Conservation (phyloP, 169 alveolate species). For the Prorocentrum cordatum region DNA sequence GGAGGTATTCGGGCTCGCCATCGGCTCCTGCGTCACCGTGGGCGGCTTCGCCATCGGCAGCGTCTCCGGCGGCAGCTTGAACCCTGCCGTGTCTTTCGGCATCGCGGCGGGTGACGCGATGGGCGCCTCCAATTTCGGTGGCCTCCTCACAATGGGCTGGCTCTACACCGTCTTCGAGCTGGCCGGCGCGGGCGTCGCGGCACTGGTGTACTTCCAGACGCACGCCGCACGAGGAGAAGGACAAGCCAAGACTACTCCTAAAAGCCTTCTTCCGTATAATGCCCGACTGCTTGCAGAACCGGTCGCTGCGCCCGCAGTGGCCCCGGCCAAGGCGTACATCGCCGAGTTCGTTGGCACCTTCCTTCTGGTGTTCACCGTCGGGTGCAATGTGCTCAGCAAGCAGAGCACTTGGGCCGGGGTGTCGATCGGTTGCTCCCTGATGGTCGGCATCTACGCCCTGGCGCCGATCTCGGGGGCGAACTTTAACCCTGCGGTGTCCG, state of each 20-base stretch:
- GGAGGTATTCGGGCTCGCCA: conserved; percentile 14
- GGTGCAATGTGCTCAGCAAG: conserved; percentile 20
- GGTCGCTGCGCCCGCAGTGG: too few relatives aligned
- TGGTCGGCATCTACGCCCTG: conserved; percentile 35
- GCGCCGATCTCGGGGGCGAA: conserved; percentile 14
- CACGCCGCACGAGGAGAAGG: too few relatives aligned
- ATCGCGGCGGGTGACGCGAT: too few relatives aligned
- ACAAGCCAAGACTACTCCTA: too few relatives aligned
- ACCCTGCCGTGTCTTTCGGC: conserved; percentile 12
- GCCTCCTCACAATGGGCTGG: too few relatives aligned
- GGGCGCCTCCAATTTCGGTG: too few relatives aligned
- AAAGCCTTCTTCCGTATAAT: too few relatives aligned
- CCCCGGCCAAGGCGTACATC: background rate
- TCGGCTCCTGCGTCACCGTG: conserved; percentile 15
- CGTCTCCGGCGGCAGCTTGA: background rate
- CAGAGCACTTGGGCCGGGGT: background rate
- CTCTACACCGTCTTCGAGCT: too few relatives aligned
- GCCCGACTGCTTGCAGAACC: too few relatives aligned
- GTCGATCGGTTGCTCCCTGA: conserved; percentile 22
- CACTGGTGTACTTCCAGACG: too few relatives aligned
- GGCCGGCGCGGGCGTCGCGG: too few relatives aligned
- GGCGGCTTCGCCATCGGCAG: conserved; percentile 44
- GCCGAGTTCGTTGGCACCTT: conserved; percentile 23
- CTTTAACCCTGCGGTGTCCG: conserved; percentile 26
- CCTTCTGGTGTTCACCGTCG: conserved; percentile 34